Percentiles rank a stretch among this genome's conserved stretches.
Evolutionary conservation across 2,329 filamentous ascomycete genomes (phyloP).

Genomic region (Annulohypoxylon truncatum): DNA sequence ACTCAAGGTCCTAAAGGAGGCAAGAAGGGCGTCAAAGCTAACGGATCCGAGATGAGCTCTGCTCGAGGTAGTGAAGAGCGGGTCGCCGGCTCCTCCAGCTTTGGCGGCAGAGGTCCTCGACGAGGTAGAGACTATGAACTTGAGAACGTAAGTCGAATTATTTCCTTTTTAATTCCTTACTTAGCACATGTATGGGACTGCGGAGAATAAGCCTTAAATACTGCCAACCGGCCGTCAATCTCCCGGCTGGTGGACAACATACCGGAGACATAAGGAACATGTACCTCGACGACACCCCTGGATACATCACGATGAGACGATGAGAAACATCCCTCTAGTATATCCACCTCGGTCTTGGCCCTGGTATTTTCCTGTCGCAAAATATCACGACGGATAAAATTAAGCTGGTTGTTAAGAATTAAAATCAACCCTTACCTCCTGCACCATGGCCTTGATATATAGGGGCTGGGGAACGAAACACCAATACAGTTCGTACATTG

Average conservation of each 20-base stretch:
- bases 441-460: neutral
- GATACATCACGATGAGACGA: neutral
- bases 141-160: slow-evolving; percentile 74
- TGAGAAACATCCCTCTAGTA: neutral
- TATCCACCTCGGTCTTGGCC: neutral
- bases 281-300: neutral
- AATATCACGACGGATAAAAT: neutral
- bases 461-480: neutral
- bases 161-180: slow-evolving; percentile 37
- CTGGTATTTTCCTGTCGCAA: neutral
- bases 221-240: neutral
- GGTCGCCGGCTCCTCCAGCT: slow-evolving; percentile 68
- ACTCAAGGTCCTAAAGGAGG: slow-evolving; percentile 59
- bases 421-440: neutral
- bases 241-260: slow-evolving; percentile 7
- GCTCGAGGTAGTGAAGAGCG: slow-evolving; percentile 83
- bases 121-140: slow-evolving; percentile 83
- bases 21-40: slow-evolving; percentile 60
- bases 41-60: slow-evolving; percentile 70
- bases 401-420: neutral
- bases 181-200: neutral
- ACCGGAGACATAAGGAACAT: neutral
- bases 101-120: slow-evolving; percentile 75
- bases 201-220: slow-evolving; percentile 13
- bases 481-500: no score